These are phyloP conservation scores for Sophora flavescens DNA, from an alignment of 306 rosid species.

Conservation along the genomic window DNA sequence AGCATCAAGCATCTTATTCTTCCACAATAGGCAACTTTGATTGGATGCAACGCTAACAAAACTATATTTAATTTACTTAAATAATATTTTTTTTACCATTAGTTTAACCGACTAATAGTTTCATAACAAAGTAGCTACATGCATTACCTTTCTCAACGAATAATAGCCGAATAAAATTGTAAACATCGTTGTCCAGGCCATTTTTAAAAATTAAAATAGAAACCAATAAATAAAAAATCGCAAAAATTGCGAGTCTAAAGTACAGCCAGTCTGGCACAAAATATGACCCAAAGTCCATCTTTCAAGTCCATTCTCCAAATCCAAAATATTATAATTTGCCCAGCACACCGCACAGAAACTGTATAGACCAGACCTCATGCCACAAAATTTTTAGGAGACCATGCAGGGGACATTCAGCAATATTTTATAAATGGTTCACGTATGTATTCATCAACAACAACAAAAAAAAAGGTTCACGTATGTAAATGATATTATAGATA, in stretches of 20 bases:
- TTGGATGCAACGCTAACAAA: slow-evolving; percentile 31
- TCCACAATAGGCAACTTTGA: slow-evolving; percentile 11
- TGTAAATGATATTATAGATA: no score
- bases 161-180: no score
- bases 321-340: not conserved
- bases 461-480: no score
- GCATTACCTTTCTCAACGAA: not conserved
- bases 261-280: not conserved
- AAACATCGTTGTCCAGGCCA: not conserved
- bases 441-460: no score
- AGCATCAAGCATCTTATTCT: slow-evolving; percentile 25
- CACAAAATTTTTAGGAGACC: no score
- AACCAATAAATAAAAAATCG: not conserved
- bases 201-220: not conserved
- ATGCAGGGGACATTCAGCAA: no score
- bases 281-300: no score
- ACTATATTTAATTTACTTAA: not conserved
- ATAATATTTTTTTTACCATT: not conserved
- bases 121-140: not conserved
- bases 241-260: not conserved
- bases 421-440: no score
- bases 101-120: not conserved
- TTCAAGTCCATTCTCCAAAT: no score
- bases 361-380: no score
- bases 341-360: no score